These are phyloP conservation scores for Kwoniella shandongensis DNA, from an alignment of 768 basidiomycete genomes.

Conservation along the genomic window DNA sequence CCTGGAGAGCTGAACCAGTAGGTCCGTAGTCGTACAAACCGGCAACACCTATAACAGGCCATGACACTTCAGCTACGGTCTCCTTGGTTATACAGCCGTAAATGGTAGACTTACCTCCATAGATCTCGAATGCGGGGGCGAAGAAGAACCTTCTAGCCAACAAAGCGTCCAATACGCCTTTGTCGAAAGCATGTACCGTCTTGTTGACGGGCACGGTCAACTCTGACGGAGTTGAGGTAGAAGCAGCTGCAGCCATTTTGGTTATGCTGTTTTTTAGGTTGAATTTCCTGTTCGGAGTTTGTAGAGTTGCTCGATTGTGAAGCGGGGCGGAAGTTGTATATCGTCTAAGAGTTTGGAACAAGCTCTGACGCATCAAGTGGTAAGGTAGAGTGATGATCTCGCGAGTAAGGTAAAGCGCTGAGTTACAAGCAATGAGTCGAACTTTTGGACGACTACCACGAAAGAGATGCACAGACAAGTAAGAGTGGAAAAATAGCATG, in stretches of 20 bases:
- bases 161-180: conserved; percentile 75
- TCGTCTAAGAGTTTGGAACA: conserved; percentile 10
- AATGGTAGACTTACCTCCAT: conserved; percentile 74
- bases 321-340: neutral
- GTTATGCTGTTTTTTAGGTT: conserved; percentile 3
- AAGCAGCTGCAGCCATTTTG: conserved; percentile 40
- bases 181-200: conserved; percentile 82
- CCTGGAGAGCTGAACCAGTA: conserved; percentile 89
- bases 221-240: conserved; percentile 39
- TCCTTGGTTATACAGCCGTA: too few relatives aligned
- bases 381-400: conserved; percentile 4
- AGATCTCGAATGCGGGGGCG: conserved; percentile 97
- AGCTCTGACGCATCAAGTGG: conserved; percentile 18
- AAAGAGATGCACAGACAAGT: too few relatives aligned
- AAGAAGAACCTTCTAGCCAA: conserved; percentile 93
- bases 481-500: neutral
- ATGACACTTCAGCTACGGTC: conserved; percentile 1
- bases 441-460: conserved; percentile 6
- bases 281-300: neutral
- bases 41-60: conserved; percentile 69
- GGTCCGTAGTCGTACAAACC: conserved; percentile 98
- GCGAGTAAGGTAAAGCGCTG: too few relatives aligned
- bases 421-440: neutral
- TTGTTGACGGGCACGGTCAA: conserved; percentile 64
- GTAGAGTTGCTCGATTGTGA: neutral